Percentiles rank a stretch among this genome's conserved stretches.
phyloP scores from a whole-genome alignment of 1,284 basidiomycete species.

The Ganoderma lucidum region DNA sequence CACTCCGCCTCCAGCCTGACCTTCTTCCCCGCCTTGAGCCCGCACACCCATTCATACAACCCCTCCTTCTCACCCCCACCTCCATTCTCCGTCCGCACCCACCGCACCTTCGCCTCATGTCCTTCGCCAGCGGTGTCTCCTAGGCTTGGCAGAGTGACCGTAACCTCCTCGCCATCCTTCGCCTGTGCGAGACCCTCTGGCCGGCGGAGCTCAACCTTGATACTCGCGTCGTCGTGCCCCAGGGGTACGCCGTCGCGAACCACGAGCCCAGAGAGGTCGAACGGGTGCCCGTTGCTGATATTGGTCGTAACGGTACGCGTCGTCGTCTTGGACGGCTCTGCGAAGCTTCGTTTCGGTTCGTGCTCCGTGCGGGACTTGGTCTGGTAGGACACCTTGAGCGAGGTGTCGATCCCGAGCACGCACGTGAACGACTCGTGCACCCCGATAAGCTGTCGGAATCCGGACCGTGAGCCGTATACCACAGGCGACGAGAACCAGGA shows the following conservation, averaged over 20 bases:
- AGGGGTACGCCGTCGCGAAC: slow-evolving; percentile 58
- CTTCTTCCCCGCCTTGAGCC: slow-evolving; percentile 38
- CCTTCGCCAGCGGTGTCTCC: not conserved
- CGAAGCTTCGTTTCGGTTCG: slow-evolving; percentile 42
- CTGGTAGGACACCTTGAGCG: slow-evolving; percentile 22
- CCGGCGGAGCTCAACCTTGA: slow-evolving; percentile 55
- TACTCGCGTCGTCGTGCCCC: slow-evolving; percentile 49
- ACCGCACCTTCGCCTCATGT: not conserved
- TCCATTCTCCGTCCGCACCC: slow-evolving; percentile 16
- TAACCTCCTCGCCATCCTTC: slow-evolving; percentile 49
- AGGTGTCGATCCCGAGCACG: slow-evolving; percentile 60
- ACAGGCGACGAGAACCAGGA: not conserved
- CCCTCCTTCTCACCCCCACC: slow-evolving; percentile 30
- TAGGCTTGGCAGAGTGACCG: slow-evolving; percentile 28
- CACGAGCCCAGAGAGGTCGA: slow-evolving; percentile 50
- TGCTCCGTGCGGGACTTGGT: slow-evolving; percentile 37
- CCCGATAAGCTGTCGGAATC: slow-evolving; percentile 48
- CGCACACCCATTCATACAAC: slow-evolving; percentile 40
- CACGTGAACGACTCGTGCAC: slow-evolving; percentile 60
- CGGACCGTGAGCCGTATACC: not conserved
- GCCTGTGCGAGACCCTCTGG: slow-evolving; percentile 56
- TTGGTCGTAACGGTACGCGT: slow-evolving; percentile 53
- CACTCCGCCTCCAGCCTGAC: slow-evolving; percentile 48
- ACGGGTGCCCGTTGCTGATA: slow-evolving; percentile 57
- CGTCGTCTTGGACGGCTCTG: slow-evolving; percentile 51